Base-by-base conservation (phyloP, 345 rosid species). In the Eucalyptus dawsonii region DNA sequence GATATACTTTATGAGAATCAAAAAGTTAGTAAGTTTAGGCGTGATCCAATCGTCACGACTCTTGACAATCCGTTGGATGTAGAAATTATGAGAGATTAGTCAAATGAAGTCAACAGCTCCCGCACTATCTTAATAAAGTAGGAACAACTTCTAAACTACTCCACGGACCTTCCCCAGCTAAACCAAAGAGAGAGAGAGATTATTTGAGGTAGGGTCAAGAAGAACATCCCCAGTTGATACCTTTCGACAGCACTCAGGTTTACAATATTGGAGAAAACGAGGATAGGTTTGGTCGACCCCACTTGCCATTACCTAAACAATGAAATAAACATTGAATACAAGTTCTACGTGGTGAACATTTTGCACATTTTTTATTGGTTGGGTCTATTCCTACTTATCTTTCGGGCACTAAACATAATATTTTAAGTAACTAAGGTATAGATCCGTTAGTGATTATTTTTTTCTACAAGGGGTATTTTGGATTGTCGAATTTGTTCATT, bases 391-490 rank as follows among this genome's bases (percentile, higher is more conserved):
- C 83, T 11, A 76, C 47, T 76, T 21, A 6, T 11, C 29, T 76
- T 76, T 76, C 15, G 29, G 47, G 29, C 83, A 40, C 83, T 76
- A 40, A 17, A 19, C 45, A 37, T 17, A 10, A 21, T 72, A 72
- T 37, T 10, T 72, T 34, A 34, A 34, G 2, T 19, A 40, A 37
- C 4, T 76, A 37, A 37, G 3, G 83, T 4, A 37, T 24, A 37
- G 12, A 37, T 0, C 7, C 7, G 7, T 17, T 3, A 14, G 9
- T 34, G 2, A 17, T 72, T 17, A 1, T 2, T 31, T 15, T 67
- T 69, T 56, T 56, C 62, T 5, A 31, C 42, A 9, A 69, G 14
- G 12, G 14, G 14, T 11, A 72, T 72, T 37, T 37, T 72, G 24
- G 14, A 19, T 72, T 13, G 6, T 37, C 4, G 3, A 19, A 34